Base-by-base conservation (phyloP, 2,329 filamentous ascomycete species). In the Leptographium wingfieldii region DNA sequence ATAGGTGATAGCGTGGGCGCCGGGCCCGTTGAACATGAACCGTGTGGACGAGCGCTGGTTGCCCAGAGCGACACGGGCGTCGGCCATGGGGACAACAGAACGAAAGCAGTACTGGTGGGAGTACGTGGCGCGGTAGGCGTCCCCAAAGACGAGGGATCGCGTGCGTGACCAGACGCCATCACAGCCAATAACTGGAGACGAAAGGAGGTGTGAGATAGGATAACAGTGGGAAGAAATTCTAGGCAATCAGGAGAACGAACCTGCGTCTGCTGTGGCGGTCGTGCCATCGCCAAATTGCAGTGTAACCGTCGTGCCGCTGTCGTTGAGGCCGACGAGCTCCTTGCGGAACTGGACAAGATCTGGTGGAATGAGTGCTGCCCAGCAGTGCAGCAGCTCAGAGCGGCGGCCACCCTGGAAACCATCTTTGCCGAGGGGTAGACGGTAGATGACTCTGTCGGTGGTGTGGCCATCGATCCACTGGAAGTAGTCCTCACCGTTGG, bases 111-210 rank as follows among this genome's bases (percentile, higher is more conserved):
- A 81, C 63, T 84, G 82, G 38, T 78, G 73, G 0, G 77, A 77
- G 67, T 83, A 87, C 1, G 72, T 68, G 0, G 82, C 73, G 11
- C 61, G 29, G 31, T 74, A 67, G 0, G 75, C 70, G 2, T 73
- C 67, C 0, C 78, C 80, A 3, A 85, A 71, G 5, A 87, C 68
- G 16, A 80, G 67, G 35, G 77, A 67, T 9, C 84, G 73, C 3
- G 80, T 74, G 3, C 73, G 72, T 0, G 80, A 83, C 67, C 82
- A 82, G 66, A 87, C 83, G 0, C 84, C 84, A 68, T 87, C 84
- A 66, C 81, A 84, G 5, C 81, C 83, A 60, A 87, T 73, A 0
- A 83, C 78, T 74, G 59, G 12, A 11, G 12, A 25, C 16, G n/a
- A 52, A 16, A 16, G n/a, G 4, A 31, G 49, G 19, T 16, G 25